Percentiles rank a stretch among this genome's conserved stretches.
Evolutionary conservation across 169 alveolate genomes (phyloP).

Genomic region (Sarcocystis neurona): DNA sequence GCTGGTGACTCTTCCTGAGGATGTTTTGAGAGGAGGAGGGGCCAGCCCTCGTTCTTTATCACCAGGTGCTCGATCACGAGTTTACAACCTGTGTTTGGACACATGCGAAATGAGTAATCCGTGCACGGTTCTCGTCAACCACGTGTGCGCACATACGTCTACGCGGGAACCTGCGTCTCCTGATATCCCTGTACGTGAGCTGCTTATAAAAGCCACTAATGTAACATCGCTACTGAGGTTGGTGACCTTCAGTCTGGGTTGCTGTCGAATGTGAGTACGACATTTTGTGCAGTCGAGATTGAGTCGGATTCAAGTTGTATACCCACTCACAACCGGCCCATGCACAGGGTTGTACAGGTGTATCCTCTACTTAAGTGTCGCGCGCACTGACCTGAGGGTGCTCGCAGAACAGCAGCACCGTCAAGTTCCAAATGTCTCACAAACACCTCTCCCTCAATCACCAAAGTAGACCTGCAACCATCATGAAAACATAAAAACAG

Average conservation of each 20-base stretch:
- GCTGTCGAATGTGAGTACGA: neutral
- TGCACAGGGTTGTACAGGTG: neutral
- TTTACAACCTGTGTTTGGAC: too few relatives aligned
- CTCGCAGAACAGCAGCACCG: slow-evolving; percentile 58
- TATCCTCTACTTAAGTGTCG: neutral
- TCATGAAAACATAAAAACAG: neutral
- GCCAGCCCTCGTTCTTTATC: slow-evolving; percentile 50
- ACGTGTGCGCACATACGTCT: too few relatives aligned
- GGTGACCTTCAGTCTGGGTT: neutral
- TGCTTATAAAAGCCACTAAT: neutral
- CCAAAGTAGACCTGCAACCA: slow-evolving; percentile 48
- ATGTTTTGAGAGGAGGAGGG: neutral
- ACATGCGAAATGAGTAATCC: too few relatives aligned
- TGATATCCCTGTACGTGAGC: too few relatives aligned
- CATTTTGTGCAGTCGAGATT: neutral
- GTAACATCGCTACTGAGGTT: neutral
- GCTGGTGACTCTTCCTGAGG: neutral
- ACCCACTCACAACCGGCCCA: neutral
- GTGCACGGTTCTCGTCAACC: too few relatives aligned
- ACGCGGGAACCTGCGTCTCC: too few relatives aligned
- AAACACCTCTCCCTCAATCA: slow-evolving; percentile 60
- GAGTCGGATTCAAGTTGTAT: neutral
- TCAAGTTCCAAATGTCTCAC: slow-evolving; percentile 50
- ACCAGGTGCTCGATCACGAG: slow-evolving; percentile 34
- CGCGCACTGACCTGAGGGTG: slow-evolving; percentile 44